Percentiles rank a stretch among this genome's conserved stretches.
Evolutionary conservation across 805 yeast species (phyloP).

Genomic region (Komagataella mondaviorum): DNA sequence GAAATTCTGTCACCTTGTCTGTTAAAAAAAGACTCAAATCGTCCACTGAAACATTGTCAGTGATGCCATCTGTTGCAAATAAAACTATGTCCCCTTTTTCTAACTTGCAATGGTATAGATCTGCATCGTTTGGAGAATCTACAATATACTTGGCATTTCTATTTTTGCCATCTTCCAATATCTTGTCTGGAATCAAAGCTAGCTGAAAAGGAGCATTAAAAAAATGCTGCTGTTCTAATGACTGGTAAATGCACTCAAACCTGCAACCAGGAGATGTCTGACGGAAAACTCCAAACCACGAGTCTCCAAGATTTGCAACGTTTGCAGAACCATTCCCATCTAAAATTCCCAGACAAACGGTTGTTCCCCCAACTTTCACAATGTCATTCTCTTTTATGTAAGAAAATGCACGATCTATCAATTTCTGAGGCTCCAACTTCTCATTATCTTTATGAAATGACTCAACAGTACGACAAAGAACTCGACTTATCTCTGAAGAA

Average conservation of each 20-base stretch:
- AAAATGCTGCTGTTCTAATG: slow-evolving; percentile 69
- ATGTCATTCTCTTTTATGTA: slow-evolving; percentile 36
- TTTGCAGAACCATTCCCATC: slow-evolving; percentile 36
- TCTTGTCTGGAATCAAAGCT: slow-evolving; percentile 63
- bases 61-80: slow-evolving; percentile 89
- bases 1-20: slow-evolving; percentile 22
- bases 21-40: slow-evolving; percentile 60
- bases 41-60: slow-evolving; percentile 65
- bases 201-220: slow-evolving; percentile 90
- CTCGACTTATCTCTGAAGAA: slow-evolving; percentile 76
- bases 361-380: slow-evolving; percentile 86
- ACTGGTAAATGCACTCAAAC: slow-evolving; percentile 42
- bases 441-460: slow-evolving; percentile 9
- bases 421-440: slow-evolving; percentile 23
- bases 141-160: slow-evolving; percentile 53
- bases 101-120: slow-evolving; percentile 50
- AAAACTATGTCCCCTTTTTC: slow-evolving; percentile 62
- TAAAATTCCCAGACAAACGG: slow-evolving; percentile 75
- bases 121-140: slow-evolving; percentile 61
- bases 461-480: slow-evolving; percentile 48
- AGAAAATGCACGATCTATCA: slow-evolving; percentile 45
- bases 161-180: slow-evolving; percentile 35
- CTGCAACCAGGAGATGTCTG: slow-evolving; percentile 7
- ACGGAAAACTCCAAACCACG: slow-evolving; percentile 86
- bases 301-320: slow-evolving; percentile 84